Percentiles rank a stretch among this genome's conserved stretches.
phyloP scores from a whole-genome alignment of 352 stramenopile species.

The Phytophthora hibernalis region DNA sequence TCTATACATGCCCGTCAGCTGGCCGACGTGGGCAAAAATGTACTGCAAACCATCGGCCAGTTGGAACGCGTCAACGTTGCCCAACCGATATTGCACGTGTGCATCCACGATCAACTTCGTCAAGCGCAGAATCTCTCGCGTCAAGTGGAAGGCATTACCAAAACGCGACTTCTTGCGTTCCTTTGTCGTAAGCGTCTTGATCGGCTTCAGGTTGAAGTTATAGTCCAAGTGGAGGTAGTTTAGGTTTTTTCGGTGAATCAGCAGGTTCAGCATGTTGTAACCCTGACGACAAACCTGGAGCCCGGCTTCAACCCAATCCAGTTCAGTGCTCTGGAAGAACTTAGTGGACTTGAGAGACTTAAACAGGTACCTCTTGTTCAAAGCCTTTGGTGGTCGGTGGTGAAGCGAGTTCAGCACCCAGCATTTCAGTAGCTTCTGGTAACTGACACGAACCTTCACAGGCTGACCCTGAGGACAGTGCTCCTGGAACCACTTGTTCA shows the following conservation, averaged over 20 bases:
- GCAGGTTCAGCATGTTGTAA: constrained; percentile 99
- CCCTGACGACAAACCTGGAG: constrained; percentile 98
- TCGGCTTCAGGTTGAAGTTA: constrained; percentile 99
- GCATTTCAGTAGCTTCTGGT: constrained; percentile 99
- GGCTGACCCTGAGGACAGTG: constrained; percentile 98
- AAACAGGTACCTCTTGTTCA: constrained; percentile 99
- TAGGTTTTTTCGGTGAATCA: constrained; percentile 99
- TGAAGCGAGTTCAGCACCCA: constrained; percentile 99
- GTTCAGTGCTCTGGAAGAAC: constrained; percentile 99
- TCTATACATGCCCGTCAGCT: constrained; percentile 99
- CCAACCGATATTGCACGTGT: constrained; percentile 99
- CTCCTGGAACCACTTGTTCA: constrained; percentile 99
- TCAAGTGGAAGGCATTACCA: constrained; percentile 96
- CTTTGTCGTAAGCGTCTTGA: constrained; percentile 99
- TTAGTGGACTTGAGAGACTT: constrained; percentile 99
- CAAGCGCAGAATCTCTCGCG: constrained; percentile 98
- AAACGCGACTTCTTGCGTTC: constrained; percentile 99
- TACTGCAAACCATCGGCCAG: constrained; percentile 99
- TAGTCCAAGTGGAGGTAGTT: constrained; percentile 99
- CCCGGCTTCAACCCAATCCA: constrained; percentile 99
- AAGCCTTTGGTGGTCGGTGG: constrained; percentile 90
- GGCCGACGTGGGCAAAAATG: constrained; percentile 99
- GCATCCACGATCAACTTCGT: constrained; percentile 99
- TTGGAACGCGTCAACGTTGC: constrained; percentile 99
- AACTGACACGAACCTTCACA: constrained; percentile 99